Percentiles rank a stretch among this genome's conserved stretches.
phyloP scores from a whole-genome alignment of 1,139 yeast species.

The Geotrichum citri-aurantii region DNA sequence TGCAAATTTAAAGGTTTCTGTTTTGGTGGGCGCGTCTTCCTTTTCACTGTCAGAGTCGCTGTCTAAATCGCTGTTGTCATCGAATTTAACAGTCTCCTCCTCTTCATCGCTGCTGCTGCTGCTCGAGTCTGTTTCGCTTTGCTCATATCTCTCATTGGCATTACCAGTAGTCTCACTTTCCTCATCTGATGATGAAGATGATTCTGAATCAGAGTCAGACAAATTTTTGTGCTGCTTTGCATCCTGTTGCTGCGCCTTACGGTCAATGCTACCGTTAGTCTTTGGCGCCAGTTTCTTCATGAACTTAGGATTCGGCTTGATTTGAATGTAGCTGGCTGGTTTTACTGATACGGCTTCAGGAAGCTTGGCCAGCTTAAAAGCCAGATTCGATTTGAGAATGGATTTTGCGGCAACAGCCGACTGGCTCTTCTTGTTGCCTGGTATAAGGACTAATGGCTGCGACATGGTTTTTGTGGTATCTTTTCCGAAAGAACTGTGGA shows the following conservation, averaged over 20 bases:
- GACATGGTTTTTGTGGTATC: slow-evolving; percentile 5
- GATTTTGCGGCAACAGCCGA: slow-evolving; percentile 10
- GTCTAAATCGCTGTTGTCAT: neutral
- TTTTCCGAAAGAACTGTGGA: neutral
- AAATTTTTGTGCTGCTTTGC: neutral
- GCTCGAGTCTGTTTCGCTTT: neutral
- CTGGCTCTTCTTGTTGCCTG: slow-evolving; percentile 8
- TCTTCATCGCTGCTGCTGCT: slow-evolving; percentile 21
- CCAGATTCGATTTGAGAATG: slow-evolving; percentile 8
- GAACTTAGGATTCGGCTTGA: slow-evolving; percentile 21
- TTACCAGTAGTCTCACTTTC: slow-evolving; percentile 8
- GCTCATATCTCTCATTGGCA: neutral
- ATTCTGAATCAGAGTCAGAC: neutral
- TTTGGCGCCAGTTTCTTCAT: neutral
- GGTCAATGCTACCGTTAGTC: neutral
- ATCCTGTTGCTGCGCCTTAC: neutral
- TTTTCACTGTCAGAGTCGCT: neutral
- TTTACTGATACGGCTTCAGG: slow-evolving; percentile 38
- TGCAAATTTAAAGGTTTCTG: neutral
- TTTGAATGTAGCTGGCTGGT: slow-evolving; percentile 21
- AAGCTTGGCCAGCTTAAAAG: slow-evolving; percentile 39
- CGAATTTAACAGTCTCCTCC: slow-evolving; percentile 7
- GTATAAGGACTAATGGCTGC: slow-evolving; percentile 13
- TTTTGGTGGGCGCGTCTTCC: neutral
- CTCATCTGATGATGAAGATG: slow-evolving; percentile 6